Evolutionary conservation across 2,329 filamentous ascomycete genomes (phyloP), one percentile per base, ranked within the genome.

Genomic region (Chalaropsis thielavioides): DNA sequence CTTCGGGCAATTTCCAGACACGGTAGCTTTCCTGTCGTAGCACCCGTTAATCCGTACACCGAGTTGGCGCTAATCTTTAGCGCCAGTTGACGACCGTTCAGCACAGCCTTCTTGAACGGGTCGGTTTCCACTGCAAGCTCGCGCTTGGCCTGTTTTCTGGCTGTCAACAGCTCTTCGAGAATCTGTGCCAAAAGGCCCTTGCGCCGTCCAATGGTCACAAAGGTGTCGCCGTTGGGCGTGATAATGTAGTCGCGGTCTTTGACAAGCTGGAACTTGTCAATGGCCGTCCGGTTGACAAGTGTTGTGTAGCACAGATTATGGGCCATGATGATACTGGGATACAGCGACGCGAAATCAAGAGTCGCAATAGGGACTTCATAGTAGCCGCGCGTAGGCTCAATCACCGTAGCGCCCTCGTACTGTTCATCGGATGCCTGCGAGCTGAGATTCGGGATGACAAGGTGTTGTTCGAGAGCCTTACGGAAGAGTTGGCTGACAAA

Each of bases 261-360:
- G 71, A 86, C 84, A 66, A 97, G 77, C 1, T 81, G 79, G 46
- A 94, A 82, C 67, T 86, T 88, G 67, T 95, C 89, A 3, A 95
- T 82, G 0, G 83, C 85, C 74, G 90, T 90, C 65, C 72, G 72
- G 73, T 89, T 92, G 51, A 97, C 77, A 40, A 97, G 79, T 0
- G 94, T 99, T 0, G 94, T 99, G 74, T 99, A 99, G 75, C 94
- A 99, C 24, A 99, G 83, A 70, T 99, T 99, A 76, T 99, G 94
- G 0, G 94, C 94, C 76, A 97, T 92, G 74, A 99, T 99, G 72
- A 99, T 99, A 78, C 92, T 96, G 24, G 94, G 94, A 71, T 99
- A 99, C 68, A 99, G 86, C 40, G 94, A 97, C 5, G 94, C 94
- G 70, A 99, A 99, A 90, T 99, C 94, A 54, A 99, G 86, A 0